phyloP scores from a whole-genome alignment of 2,329 filamentous ascomycete species.

The Penicillium italicum region DNA sequence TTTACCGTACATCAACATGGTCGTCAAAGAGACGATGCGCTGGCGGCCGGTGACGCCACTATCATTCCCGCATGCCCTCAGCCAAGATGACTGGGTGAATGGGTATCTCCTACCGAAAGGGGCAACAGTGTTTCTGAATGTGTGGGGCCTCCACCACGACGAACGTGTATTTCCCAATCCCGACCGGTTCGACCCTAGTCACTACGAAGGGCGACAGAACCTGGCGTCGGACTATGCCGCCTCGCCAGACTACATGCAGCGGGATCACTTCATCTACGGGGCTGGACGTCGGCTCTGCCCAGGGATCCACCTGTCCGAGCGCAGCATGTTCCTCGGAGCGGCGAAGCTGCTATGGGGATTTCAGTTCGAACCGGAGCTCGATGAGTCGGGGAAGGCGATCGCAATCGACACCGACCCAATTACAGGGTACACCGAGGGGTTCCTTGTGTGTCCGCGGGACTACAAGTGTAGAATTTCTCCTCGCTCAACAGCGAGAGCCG shows the following conservation, averaged over 20 bases:
- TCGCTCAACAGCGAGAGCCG: not conserved
- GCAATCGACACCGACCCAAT: not conserved
- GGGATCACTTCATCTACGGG: not conserved
- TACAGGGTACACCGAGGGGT: not conserved
- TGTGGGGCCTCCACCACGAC: not conserved
- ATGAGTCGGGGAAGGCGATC: not conserved
- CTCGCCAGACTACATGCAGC: not conserved
- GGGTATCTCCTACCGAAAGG: not conserved
- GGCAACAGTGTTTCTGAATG: not conserved
- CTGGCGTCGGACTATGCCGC: not conserved
- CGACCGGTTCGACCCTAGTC: not conserved
- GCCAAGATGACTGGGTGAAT: not conserved
- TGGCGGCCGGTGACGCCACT: not conserved
- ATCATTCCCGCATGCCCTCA: not conserved
- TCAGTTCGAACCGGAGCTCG: not conserved
- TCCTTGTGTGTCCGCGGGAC: not conserved
- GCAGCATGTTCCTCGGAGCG: not conserved
- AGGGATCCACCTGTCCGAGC: not conserved
- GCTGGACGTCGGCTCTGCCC: not conserved
- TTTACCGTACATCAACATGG: not conserved
- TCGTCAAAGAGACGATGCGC: not conserved
- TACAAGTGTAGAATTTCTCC: not conserved
- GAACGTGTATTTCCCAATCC: not conserved
- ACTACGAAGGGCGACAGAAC: not conserved
- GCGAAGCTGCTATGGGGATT: not conserved